Conservation (phyloP, 2,329 filamentous ascomycete species). For the Fulvia fulva region DNA sequence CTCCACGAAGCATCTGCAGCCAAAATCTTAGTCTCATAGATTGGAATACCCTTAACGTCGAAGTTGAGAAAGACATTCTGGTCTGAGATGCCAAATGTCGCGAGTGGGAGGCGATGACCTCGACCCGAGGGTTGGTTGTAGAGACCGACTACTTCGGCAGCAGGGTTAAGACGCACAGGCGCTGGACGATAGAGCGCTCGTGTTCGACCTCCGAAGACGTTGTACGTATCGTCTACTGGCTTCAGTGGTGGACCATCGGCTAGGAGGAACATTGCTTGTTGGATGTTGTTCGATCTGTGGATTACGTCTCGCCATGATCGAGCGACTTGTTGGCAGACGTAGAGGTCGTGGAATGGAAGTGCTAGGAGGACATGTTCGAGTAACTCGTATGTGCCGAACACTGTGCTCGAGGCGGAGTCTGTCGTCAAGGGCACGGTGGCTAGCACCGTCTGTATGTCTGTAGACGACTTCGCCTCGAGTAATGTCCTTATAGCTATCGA, state of each 20-base stretch:
- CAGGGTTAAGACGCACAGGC: constrained; percentile 2
- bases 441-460: not conserved
- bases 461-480: not conserved
- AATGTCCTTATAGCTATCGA: not conserved
- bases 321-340: not conserved
- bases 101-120: constrained; percentile 2
- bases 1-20: constrained; percentile 4
- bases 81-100: constrained; percentile 7
- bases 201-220: constrained; percentile 5
- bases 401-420: not conserved
- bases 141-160: not conserved
- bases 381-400: constrained; percentile 12
- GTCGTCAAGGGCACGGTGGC: not conserved
- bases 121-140: not conserved
- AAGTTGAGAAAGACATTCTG: constrained; percentile 7
- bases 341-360: constrained; percentile 8
- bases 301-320: constrained; percentile 5
- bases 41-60: constrained; percentile 8
- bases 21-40: not conserved
- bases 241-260: not conserved
- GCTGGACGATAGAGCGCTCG: constrained; percentile 2
- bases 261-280: constrained; percentile 5
- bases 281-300: constrained; percentile 2
- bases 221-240: constrained; percentile 2
- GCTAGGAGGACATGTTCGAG: constrained; percentile 9